These are phyloP conservation scores for Astraeus odoratus DNA, from an alignment of 768 basidiomycete species.

Conservation along the genomic window DNA sequence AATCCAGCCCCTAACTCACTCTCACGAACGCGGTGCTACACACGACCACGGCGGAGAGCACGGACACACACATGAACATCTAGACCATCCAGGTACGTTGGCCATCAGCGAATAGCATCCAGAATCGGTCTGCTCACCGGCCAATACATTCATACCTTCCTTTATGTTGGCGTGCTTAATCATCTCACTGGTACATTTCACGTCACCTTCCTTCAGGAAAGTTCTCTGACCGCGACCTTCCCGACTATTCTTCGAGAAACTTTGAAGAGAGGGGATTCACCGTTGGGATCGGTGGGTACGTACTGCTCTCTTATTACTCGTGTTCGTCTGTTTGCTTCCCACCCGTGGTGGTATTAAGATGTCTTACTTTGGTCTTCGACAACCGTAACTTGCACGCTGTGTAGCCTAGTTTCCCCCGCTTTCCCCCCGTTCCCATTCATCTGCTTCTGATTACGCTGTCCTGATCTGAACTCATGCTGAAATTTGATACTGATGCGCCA, in stretches of 20 bases:
- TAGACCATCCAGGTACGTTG: slow-evolving; percentile 75
- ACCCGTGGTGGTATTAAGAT: too few relatives aligned
- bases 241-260: slow-evolving; percentile 76
- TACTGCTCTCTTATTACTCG: neutral
- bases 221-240: slow-evolving; percentile 87
- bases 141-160: neutral
- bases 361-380: too few relatives aligned
- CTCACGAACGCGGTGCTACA: slow-evolving; percentile 40
- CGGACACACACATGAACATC: slow-evolving; percentile 91
- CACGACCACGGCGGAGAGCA: slow-evolving; percentile 71
- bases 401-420: neutral
- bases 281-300: slow-evolving; percentile 94
- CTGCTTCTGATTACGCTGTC: too few relatives aligned
- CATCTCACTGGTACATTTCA: too few relatives aligned
- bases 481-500: neutral
- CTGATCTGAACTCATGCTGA: neutral
- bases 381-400: too few relatives aligned
- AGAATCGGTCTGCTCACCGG: neutral
- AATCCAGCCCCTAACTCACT: slow-evolving; percentile 35
- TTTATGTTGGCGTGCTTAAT: slow-evolving; percentile 1
- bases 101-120: neutral
- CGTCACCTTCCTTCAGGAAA: slow-evolving; percentile 70
- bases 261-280: slow-evolving; percentile 95
- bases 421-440: neutral
- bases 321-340: too few relatives aligned